Base-by-base conservation (phyloP, 2,329 filamentous ascomycete genomes). In the Paracoccidioides lutzii region DNA sequence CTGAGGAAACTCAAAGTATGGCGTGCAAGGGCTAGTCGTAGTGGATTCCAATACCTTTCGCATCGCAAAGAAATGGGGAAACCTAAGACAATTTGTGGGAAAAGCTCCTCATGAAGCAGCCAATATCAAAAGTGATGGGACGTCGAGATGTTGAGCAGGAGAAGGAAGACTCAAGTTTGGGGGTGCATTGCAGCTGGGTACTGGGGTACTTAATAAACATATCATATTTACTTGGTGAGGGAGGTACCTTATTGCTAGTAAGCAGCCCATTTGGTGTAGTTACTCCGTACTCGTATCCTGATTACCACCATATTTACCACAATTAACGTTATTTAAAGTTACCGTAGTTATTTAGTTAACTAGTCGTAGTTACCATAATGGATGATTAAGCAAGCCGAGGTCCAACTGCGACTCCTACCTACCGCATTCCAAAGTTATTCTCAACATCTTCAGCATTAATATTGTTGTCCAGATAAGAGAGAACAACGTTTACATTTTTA, bases 371-470 rank as follows among this genome's bases (percentile, higher is more conserved):
- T 22, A 22, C 1, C 22, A 22, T 50, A 8, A 37, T 7, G 2
- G 15, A 3, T 51, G 35, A 51, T 35, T 51, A 33, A 51, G 48
- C 48, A 28, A 52, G 49, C 49, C 49, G 49, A 52, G 49, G 49
- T 52, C 8, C 35, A 51, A 14, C 30, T n/a, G 32, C 48, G 12
- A 4, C 48, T 9, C 35, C 5, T n/a, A n/a, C n/a, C 30, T n/a
- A 30, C 32, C 35, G 12, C 12, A 22, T 22, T 2, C 22, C 22
- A 22, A 22, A 22, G 22, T 22, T 22, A 22, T 22, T 22, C 22
- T 22, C 22, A 22, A 22, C 22, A 22, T 22, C 22, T 22, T 22
- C 22, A 22, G 22, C 1, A 22, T 22, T 2, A 22, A 22, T 2
- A 22, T 22, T 22, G 22, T 22, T 22, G 22, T 2, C 22, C 22